Conservation (phyloP, 2,329 filamentous ascomycete species). For the Bimuria novae-zelandiae region DNA sequence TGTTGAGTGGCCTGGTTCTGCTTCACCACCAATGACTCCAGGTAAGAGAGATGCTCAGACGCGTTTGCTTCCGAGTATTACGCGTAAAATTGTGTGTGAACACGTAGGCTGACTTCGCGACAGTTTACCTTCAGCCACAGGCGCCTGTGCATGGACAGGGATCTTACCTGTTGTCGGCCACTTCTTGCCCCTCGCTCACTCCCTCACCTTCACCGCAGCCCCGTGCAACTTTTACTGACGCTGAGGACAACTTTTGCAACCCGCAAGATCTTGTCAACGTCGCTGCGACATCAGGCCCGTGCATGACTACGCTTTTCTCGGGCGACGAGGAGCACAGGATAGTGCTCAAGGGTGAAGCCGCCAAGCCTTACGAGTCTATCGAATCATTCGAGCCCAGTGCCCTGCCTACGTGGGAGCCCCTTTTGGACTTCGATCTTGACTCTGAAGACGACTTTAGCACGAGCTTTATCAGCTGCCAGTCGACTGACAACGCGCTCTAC, state of each 20-base stretch:
- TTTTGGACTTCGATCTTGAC: constrained; percentile 89
- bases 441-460: constrained; percentile 85
- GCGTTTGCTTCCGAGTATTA: neutral
- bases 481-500: constrained; percentile 63
- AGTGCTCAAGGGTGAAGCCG: constrained; percentile 53
- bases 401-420: constrained; percentile 77
- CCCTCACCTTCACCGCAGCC: constrained; percentile 84
- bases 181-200: constrained; percentile 80
- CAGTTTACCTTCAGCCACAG: constrained; percentile 71
- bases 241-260: constrained; percentile 85
- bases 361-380: constrained; percentile 42
- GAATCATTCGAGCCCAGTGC: constrained; percentile 54
- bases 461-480: constrained; percentile 71
- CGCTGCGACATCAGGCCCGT: constrained; percentile 62
- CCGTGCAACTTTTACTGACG: constrained; percentile 68
- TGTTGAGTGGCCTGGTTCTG: constrained; percentile 72
- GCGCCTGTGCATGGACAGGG: constrained; percentile 66
- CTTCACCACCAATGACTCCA: constrained; percentile 87
- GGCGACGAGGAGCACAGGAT: constrained; percentile 65
- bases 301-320: constrained; percentile 64
- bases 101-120: constrained; percentile 28
- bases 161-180: constrained; percentile 73
- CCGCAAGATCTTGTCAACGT: constrained; percentile 82
- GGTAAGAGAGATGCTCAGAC: constrained; percentile 61
- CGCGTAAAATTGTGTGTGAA: neutral